Conservation (phyloP, 129 eudicot species). For the Saposhnikovia divaricata region DNA sequence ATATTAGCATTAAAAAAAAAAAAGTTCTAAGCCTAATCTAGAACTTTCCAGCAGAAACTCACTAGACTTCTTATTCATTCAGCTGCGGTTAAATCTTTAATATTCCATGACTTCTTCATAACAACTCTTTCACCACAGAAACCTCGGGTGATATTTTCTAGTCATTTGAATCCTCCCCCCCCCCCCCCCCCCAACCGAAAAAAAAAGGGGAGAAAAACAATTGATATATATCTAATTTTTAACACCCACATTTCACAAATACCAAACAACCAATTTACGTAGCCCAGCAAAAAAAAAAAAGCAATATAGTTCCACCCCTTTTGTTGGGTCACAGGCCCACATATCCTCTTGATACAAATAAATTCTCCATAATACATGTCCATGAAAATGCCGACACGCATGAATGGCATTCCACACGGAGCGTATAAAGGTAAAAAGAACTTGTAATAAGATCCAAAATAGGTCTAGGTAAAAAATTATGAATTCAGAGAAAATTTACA, state of each 20-base stretch:
- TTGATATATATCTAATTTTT: no score
- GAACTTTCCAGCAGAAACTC: no score
- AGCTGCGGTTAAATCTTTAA: neutral
- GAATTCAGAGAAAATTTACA: neutral
- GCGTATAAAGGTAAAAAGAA: neutral
- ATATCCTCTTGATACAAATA: neutral
- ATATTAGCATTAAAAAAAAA: neutral
- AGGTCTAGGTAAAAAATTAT: neutral
- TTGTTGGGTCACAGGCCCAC: neutral
- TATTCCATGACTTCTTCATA: no score
- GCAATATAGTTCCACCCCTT: neutral
- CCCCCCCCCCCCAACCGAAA: no score
- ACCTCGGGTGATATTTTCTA: no score
- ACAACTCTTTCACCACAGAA: neutral
- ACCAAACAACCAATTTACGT: neutral
- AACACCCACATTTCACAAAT: neutral
- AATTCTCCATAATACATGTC: neutral
- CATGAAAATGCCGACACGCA: neutral
- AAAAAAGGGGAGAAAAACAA: no score
- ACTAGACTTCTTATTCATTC: no score
- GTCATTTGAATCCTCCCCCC: no score
- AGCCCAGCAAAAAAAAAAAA: neutral
- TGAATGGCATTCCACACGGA: neutral
- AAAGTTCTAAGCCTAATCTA: neutral
- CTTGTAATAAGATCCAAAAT: neutral